Evolutionary conservation across 371 early-diverging fungal species (phyloP).

Genomic region (Catenaria anguillulae): DNA sequence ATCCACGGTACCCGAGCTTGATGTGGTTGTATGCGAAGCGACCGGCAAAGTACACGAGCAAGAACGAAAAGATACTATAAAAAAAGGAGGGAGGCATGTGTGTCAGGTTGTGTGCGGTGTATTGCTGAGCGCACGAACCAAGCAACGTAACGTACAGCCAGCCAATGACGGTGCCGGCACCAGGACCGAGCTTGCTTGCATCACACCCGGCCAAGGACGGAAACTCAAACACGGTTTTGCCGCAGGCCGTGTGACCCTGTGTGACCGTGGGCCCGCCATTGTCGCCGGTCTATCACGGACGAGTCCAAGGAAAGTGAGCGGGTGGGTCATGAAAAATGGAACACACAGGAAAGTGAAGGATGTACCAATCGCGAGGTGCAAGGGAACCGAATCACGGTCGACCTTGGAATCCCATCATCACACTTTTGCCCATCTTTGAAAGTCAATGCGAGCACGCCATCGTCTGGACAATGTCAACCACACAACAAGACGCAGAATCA

Average conservation of each 20-base stretch:
- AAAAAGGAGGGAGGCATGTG: too few relatives aligned
- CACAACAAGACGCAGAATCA: too few relatives aligned
- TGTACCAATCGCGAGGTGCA: not conserved
- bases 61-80: not conserved
- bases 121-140: not conserved
- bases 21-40: not conserved
- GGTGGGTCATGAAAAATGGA: too few relatives aligned
- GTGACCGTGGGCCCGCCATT: not conserved
- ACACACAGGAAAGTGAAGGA: too few relatives aligned
- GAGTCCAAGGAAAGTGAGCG: too few relatives aligned
- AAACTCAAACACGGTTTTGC: not conserved
- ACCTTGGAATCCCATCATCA: not conserved
- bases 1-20: not conserved
- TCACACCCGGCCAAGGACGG: not conserved
- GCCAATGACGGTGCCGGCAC: not conserved
- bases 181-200: not conserved
- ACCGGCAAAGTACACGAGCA: not conserved
- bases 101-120: too few relatives aligned
- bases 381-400: not conserved
- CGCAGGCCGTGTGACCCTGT: not conserved
- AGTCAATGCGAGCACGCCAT: not conserved
- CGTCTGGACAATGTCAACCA: too few relatives aligned
- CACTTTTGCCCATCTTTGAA: not conserved
- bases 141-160: not conserved
- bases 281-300: not conserved